phyloP scores from a whole-genome alignment of 1,284 basidiomycete species.

The Porogramme epimiltina region DNA sequence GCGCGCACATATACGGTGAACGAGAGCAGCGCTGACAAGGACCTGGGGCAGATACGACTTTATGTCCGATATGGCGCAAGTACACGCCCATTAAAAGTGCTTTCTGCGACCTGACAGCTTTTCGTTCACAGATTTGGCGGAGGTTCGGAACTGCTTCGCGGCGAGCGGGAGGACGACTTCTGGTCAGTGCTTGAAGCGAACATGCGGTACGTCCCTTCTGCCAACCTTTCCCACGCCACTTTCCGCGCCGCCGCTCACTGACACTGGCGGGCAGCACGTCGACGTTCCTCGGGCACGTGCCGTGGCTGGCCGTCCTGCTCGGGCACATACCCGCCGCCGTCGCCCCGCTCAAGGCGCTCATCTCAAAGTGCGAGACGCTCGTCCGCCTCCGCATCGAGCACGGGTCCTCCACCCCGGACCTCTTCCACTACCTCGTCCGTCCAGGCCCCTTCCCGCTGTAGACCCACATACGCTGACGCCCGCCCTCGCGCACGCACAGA shows the following conservation, averaged over 20 bases:
- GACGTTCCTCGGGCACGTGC: conserved; percentile 15
- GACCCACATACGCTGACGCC: not conserved
- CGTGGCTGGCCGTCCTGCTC: conserved; percentile 17
- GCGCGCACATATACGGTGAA: not conserved
- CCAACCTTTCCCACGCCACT: too few relatives aligned
- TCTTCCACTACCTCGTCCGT: conserved; percentile 25
- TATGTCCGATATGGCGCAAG: conserved; percentile 9
- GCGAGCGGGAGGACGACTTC: conserved; percentile 19
- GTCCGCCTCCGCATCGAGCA: conserved; percentile 8
- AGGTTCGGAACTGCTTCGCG: conserved; percentile 21
- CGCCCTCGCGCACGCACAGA: not conserved
- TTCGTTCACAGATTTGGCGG: conserved; percentile 24
- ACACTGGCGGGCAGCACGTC: conserved; percentile 1
- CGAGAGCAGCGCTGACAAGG: not conserved
- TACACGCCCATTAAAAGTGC: not conserved
- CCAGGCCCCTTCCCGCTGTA: not conserved
- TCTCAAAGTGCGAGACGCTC: conserved; percentile 1
- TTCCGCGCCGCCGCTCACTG: not conserved
- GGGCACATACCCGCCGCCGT: conserved; percentile 3
- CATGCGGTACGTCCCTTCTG: conserved; percentile 10
- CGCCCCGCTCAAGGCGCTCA: conserved; percentile 5
- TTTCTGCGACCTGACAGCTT: not conserved
- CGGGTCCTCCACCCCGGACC: conserved; percentile 15
- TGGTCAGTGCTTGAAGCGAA: conserved; percentile 14
- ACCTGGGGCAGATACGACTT: not conserved